Percentiles rank a stretch among this genome's conserved stretches.
phyloP scores from a whole-genome alignment of 495 filamentous ascomycete genomes.

The Diplogelasinospora grovesii region DNA sequence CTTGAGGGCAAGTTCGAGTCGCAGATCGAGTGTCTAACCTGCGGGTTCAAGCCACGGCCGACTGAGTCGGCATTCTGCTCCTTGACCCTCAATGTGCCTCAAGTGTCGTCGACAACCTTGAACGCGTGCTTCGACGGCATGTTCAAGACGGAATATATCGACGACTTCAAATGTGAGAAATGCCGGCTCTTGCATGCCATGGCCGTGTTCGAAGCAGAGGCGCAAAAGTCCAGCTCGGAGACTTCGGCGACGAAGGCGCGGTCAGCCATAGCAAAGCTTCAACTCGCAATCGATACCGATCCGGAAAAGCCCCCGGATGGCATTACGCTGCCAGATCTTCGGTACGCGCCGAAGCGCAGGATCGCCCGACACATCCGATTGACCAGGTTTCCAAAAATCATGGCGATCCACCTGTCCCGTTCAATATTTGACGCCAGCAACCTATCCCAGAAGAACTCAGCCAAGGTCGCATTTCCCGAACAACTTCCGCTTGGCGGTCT shows the following conservation, averaged over 20 bases:
- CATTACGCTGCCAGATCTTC: constrained; percentile 66
- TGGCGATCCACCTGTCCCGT: constrained; percentile 86
- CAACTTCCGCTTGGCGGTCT: constrained; percentile 72
- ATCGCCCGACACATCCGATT: constrained; percentile 85
- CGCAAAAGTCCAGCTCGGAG: constrained; percentile 35
- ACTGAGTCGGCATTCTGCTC: constrained; percentile 82
- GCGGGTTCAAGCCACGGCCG: constrained; percentile 80
- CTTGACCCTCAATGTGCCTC: constrained; percentile 85
- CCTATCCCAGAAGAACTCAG: constrained; percentile 82
- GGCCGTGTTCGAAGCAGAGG: constrained; percentile 26
- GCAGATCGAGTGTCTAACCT: constrained; percentile 86
- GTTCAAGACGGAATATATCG: constrained; percentile 91
- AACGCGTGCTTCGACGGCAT: constrained; percentile 79
- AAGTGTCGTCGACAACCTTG: constrained; percentile 46
- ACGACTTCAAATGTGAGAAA: constrained; percentile 91
- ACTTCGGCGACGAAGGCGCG: constrained; percentile 37
- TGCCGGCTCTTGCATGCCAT: constrained; percentile 78
- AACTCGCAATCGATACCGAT: constrained; percentile 60
- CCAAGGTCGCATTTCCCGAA: constrained; percentile 90
- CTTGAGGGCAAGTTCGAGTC: constrained; percentile 83
- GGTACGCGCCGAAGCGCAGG: constrained; percentile 66
- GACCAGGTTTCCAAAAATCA: constrained; percentile 74
- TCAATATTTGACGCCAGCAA: constrained; percentile 74
- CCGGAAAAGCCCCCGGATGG: constrained; percentile 69
- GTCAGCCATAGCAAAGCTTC: constrained; percentile 46